Conservation (phyloP, 805 yeast species). For the Ogataea glucozyma region DNA sequence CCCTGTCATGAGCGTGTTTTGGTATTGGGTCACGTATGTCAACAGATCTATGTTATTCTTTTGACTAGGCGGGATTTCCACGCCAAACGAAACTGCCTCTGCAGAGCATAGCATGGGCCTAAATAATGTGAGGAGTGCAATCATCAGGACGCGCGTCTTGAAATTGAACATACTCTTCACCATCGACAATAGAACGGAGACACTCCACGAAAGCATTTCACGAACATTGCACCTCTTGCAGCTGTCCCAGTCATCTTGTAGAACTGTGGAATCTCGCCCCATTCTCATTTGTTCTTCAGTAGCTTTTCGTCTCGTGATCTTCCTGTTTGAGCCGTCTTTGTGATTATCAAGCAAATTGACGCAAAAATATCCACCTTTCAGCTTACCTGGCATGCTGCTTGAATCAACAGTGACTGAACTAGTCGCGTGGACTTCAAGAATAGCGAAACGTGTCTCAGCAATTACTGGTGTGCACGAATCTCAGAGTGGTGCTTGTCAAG, state of each 20-base stretch:
- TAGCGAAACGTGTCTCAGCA: neutral
- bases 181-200: neutral
- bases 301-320: neutral
- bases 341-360: neutral
- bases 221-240: no score
- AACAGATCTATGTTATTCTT: constrained; percentile 13
- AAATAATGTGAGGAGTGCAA: neutral
- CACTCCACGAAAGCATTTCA: neutral
- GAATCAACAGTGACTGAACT: neutral
- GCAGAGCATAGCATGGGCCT: constrained; percentile 6
- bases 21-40: constrained; percentile 14
- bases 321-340: neutral
- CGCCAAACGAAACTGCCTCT: constrained; percentile 28
- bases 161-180: neutral
- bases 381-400: neutral
- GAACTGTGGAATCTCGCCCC: neutral
- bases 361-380: neutral
- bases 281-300: neutral
- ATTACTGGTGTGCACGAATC: neutral
- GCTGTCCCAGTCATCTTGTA: neutral
- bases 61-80: constrained; percentile 22
- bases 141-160: constrained; percentile 8
- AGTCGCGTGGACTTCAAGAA: neutral
- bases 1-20: constrained; percentile 8
- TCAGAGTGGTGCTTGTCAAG: neutral